Conservation (phyloP, 805 yeast species). For the Ascoidea tarda region DNA sequence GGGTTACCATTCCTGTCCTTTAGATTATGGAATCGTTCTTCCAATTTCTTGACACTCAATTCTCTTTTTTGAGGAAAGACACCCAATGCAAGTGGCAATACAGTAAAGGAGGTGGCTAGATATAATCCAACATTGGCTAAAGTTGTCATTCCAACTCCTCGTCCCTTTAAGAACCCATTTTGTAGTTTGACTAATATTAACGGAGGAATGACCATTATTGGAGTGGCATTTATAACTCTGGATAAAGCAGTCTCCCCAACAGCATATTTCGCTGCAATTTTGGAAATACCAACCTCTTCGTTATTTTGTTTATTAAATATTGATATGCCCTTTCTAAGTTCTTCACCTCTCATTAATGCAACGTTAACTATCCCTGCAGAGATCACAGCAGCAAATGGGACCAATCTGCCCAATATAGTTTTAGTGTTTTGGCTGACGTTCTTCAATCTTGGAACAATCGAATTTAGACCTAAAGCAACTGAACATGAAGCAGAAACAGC, state of each 20-base stretch:
- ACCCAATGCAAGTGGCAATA: slow-evolving; percentile 88
- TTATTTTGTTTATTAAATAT: slow-evolving; percentile 54
- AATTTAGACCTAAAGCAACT: slow-evolving; percentile 87
- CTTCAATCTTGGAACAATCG: slow-evolving; percentile 77
- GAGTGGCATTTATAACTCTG: slow-evolving; percentile 91
- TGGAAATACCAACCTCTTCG: slow-evolving; percentile 58
- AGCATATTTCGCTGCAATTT: slow-evolving; percentile 80
- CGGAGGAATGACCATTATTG: slow-evolving; percentile 95
- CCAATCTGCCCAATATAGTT: slow-evolving; percentile 67
- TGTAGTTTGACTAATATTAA: slow-evolving; percentile 69
- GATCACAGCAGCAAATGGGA: slow-evolving; percentile 98
- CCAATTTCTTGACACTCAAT: slow-evolving; percentile 45
- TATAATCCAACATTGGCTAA: slow-evolving; percentile 75
- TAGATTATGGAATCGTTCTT: slow-evolving; percentile 44
- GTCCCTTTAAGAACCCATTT: slow-evolving; percentile 51
- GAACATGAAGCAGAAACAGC: slow-evolving; percentile 94
- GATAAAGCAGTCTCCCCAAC: slow-evolving; percentile 96
- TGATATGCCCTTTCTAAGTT: slow-evolving; percentile 70
- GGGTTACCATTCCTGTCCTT: slow-evolving; percentile 47
- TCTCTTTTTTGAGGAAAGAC: slow-evolving; percentile 84
- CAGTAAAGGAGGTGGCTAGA: slow-evolving; percentile 72
- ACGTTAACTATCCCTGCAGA: slow-evolving; percentile 95
- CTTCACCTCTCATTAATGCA: slow-evolving; percentile 94
- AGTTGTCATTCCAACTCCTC: slow-evolving; percentile 50
- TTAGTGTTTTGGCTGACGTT: slow-evolving; percentile 55